phyloP scores from a whole-genome alignment of 2,329 filamentous ascomycete species.

The Colletotrichum brevisporum region DNA sequence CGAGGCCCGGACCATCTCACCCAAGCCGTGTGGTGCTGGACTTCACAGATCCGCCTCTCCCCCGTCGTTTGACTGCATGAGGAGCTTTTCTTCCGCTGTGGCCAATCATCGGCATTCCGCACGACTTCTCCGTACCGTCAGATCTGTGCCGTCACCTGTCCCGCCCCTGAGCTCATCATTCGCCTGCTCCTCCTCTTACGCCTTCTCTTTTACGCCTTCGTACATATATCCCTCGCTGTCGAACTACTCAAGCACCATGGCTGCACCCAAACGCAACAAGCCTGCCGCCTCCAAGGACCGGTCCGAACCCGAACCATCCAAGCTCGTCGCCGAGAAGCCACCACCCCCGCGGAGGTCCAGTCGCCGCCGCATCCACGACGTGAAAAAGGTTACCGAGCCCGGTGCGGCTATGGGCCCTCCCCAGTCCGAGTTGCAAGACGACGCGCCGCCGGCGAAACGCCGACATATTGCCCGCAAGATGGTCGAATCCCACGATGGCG shows the following conservation, averaged over 20 bases:
- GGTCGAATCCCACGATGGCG: constrained; percentile 44
- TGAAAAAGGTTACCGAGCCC: constrained; percentile 28
- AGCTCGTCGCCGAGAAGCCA: neutral
- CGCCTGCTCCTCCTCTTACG: neutral
- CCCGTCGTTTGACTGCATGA: constrained; percentile 33
- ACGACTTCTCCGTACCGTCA: constrained; percentile 8
- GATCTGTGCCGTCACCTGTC: constrained; percentile 24
- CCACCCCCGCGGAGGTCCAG: constrained; percentile 33
- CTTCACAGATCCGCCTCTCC: constrained; percentile 21
- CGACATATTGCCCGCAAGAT: constrained; percentile 22
- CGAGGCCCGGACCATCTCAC: neutral
- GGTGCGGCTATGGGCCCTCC: constrained; percentile 25
- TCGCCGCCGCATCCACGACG: constrained; percentile 31
- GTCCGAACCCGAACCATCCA: constrained; percentile 8
- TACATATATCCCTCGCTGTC: neutral
- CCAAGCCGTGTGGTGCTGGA: neutral
- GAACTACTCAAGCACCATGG: constrained; percentile 19
- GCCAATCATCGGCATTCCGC: constrained; percentile 21
- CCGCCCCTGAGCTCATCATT: constrained; percentile 28
- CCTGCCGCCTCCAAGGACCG: constrained; percentile 40
- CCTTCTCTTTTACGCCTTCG: neutral
- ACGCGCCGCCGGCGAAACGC: constrained; percentile 29
- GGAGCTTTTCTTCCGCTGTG: constrained; percentile 41
- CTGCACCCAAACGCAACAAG: constrained; percentile 55
- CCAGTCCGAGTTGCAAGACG: neutral